Evolutionary conservation across 2,329 filamentous ascomycete genomes (phyloP), one percentile per base, ranked within the genome.

Genomic region (Aspergillus quadricinctus): DNA sequence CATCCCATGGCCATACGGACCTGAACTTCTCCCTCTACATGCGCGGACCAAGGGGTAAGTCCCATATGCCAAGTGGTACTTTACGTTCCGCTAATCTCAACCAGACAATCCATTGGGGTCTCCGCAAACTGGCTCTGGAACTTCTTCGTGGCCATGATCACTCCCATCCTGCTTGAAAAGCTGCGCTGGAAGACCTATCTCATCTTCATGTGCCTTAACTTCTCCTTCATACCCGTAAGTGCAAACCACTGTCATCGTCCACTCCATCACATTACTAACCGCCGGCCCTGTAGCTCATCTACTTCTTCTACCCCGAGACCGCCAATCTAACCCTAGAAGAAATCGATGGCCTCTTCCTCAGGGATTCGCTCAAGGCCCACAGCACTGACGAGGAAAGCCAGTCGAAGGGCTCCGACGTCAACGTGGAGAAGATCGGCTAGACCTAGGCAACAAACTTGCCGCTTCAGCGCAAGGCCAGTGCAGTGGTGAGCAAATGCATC

Each of bases 71-170:
- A 6, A 17, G 31, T 17, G 31, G 2, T 3, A 14, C 14, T 35
- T 35, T 4, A 0, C 4, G 31, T 17, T 6, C 4, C 2, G 5
- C 40, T 37, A 45, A 31, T n/a, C 25, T 31, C n/a, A 45, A 46
- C 45, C 43, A 68, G 66, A 31, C 62, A 66, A 10, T 78, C 80
- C 4, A 75, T 81, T 35, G 78, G 78, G 1, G 78, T 80, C 29
- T 77, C 74, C 0, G 71, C 75, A 1, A 81, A 81, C 58, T 81
- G 78, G 79, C 71, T 80, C 5, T 77, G 75, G 72, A 80, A 80
- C 60, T 81, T 81, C 59, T 75, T 80, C 54, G 66, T 72, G 43
- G 69, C 71, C 49, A 71, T 72, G 70, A 72, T 72, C 50, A 69
- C 68, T 3, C 71, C 71, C 17, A 66, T 65, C 6, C 55, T 73